Base-by-base conservation (phyloP, 1,284 basidiomycete genomes). In the Sporisorium sorghi region DNA sequence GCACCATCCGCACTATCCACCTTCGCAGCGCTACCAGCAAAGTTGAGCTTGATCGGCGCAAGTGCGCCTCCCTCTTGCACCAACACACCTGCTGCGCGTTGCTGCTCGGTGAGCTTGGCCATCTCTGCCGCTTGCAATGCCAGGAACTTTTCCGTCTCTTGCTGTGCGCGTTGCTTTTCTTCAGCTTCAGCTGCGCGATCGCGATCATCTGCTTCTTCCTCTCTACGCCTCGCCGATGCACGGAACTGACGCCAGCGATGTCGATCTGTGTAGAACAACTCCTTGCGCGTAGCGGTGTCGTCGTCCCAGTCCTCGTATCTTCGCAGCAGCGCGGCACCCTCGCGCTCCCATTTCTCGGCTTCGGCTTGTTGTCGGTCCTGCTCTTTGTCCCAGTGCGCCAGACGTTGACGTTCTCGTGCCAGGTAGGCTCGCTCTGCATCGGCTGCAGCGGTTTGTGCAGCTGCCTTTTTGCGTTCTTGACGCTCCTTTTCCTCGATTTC, bases 71-170 rank as follows among this genome's bases (percentile, higher is more conserved):
- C 64, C 14, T 50, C 19, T 15, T 72, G 74, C 12, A 79, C 65
- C 15, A 78, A 70, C 11, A 82, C 74, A 32, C 82, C 82, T 1
- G 81, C 64, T 14, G 69, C 69, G 8, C 76, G 67, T 64, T 79
- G 80, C 57, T 70, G 52, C 47, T 79, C 68, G 24, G 77, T 66
- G 17, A 77, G 54, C 35, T 65, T 69, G 35, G 76, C 77, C 77
- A 81, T 79, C 37, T 83, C 81, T 17, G 59, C 73, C 11, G 74
- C 82, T 58, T 82, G 80, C 59, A 79, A 52, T 2, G 73, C 80
- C 14, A 82, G 54, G 58, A 83, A 82, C 10, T 62, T 63, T 43
- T 83, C 80, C 7, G 77, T 72, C 59, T 82, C 82, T 14, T 63
- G 43, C 49, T 60, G 57, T 2, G 74, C 79, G 7, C 59, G 47